phyloP scores from a whole-genome alignment of 495 filamentous ascomycete species.

The Viridothelium virens region DNA sequence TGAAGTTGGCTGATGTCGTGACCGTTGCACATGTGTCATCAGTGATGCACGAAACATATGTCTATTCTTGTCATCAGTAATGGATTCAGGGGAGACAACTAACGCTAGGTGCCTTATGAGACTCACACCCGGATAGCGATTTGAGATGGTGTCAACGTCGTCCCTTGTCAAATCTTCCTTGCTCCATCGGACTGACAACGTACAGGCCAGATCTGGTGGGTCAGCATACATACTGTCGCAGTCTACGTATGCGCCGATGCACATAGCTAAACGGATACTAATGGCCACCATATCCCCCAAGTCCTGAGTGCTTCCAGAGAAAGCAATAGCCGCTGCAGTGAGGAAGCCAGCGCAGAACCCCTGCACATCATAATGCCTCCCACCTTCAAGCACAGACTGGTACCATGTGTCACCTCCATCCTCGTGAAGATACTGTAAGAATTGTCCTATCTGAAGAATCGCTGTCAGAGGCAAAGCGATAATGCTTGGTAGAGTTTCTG shows the following conservation, averaged over 20 bases:
- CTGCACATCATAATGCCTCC: neutral
- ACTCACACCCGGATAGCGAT: too few species aligned
- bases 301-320: neutral
- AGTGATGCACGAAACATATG: too few species aligned
- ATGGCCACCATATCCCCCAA: neutral
- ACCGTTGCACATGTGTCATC: too few species aligned
- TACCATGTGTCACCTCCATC: neutral
- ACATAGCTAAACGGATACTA: neutral
- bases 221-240: neutral
- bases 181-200: neutral
- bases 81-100: too few species aligned
- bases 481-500: too few species aligned
- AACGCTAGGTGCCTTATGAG: too few species aligned
- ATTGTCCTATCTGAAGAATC: neutral
- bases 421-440: neutral
- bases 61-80: too few species aligned
- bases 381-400: neutral
- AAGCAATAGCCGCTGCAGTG: neutral
- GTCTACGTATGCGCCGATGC: neutral
- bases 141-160: neutral
- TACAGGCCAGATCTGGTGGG: neutral
- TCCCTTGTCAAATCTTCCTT: neutral
- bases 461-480: neutral
- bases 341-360: neutral
- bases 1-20: too few species aligned